Base-by-base conservation (phyloP, 805 yeast genomes). In the Ogataea kodamae region DNA sequence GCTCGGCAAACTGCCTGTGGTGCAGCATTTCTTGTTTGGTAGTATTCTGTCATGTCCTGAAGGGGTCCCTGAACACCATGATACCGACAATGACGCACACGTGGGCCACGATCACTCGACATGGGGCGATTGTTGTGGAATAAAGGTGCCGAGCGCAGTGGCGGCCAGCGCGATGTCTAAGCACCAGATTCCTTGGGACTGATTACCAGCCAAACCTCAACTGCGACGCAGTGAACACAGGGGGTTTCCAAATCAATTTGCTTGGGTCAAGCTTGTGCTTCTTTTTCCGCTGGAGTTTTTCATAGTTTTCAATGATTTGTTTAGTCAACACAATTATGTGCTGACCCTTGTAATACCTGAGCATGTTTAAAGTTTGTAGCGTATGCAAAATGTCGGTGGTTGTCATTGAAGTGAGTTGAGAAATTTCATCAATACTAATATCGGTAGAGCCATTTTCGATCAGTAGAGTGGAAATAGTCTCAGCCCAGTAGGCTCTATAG, bases 101-200 rank as follows among this genome's bases (percentile, higher is more conserved):
- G 54, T 50, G 23, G 61, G 55, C 6, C 58, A 54, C 2, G 42
- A 52, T 3, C 66, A 64, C 28, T 68, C 66, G 25, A 78, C 85
- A 3, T 92, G 96, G 95, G 97, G 96, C 6, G 97, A 92, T 56
- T 92, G 98, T 53, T 92, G 98, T 64, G 98, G 98, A 6, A 92
- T 92, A 31, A 85, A 86, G 53, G 74, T 92, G 2, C 98, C 98
- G 0, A 87, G 96, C 61, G 96, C 97, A 0, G 75, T 88, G 37
- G 97, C 96, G 0, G 98, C 96, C 0, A 72, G 79, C 10, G 79
- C 76, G 42, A 62, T 75, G 60, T 62, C 67, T 33, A 61, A 55
- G 19, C 53, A 55, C 26, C 74, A 71, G 9, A 61, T 82, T 14
- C 90, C 90, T 1, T 83, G 81, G 64, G 92, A 83, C 56, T 83